Evolutionary conservation across 768 basidiomycete genomes (phyloP), one percentile per base, ranked within the genome.

Genomic region (Pulveroboletus sp.): DNA sequence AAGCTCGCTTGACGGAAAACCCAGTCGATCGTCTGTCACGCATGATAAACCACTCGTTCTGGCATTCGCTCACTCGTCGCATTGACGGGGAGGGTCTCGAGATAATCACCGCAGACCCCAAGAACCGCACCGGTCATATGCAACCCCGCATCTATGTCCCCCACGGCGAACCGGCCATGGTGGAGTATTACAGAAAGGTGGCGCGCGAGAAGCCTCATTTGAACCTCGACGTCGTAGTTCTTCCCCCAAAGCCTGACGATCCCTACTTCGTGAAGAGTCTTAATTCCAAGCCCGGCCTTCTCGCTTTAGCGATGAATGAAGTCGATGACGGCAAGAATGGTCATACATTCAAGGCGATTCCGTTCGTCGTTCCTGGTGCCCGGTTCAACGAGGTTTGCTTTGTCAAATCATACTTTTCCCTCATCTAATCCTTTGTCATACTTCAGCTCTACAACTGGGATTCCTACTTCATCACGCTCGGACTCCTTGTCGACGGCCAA

Each of bases 31-130:
- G 95, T 38, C 78, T 99, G 39, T 93, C 90, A 18, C 84, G 95
- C 54, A 97, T 98, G 95, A 97, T 97, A 72, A 86, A 84, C 67
- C 83, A 93, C 70, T 94, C 93, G 4, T 99, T 99, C 75, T 99
- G 95, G 95, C 90, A 96, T 66, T 90, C 93, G 7, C 77, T 99
- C 46, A 99, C 96, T 2, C 83, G 95, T 45, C 84, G 94, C 37
- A 98, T 98, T 59, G 96, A 99, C 64, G 93, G 93, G 1, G 93
- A 97, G 49, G 95, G 95, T 4, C 78, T 99, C 26, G 95, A 98
- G 69, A 91, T 94, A 59, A 97, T 97, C 58, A 94, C 92, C 49
- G 93, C 93, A 4, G 96, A 98, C 69, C 95, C 95, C 5, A 99
- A 99, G 74, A 98, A 98, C 69, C 83, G 96, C 30, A 90, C 91